Base-by-base conservation (phyloP, 106 monocot species). In the Ottelia alismoides region DNA sequence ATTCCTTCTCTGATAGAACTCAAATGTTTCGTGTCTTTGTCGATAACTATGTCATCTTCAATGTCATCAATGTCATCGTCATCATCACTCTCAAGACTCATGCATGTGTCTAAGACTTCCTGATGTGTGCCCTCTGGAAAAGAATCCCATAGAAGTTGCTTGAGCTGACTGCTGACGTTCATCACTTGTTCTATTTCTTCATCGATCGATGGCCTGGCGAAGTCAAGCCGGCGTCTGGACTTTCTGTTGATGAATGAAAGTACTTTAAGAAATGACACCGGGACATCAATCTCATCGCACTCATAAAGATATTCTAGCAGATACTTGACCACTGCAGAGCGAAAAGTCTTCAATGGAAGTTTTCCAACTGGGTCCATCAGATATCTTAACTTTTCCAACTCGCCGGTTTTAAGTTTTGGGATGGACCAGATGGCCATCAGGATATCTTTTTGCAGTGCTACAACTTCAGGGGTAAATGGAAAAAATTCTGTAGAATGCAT, bases 371-470 rank as follows among this genome's bases (percentile, higher is more conserved):
- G 76, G 65, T 69, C 68, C 30, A 89, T 2, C 27, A 71, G 22
- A 52, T 63, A n/a, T 27, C 68, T 73, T 64, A 96, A 67, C 21
- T 11, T 54, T 57, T 70, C 78, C 31, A 85, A 30, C 48, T 79
- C 61, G 28, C 40, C 21, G 46, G 28, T 17, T 54, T 55, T 67
- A 49, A 89, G 18, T 28, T 72, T 72, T 31, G 54, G 53, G 10
- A 96, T 52, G 25, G 69, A 76, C 84, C 81, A 79, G 70, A 96
- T 69, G 46, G 96, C 89, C 31, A 67, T 63, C 20, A 89, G 35
- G 27, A 96, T 72, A 21, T 72, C 70, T 46, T 72, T 72, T 32
- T 89, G 89, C 69, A 79, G 14, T 22, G 2, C 30, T 2, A 75
- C 25, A 53, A 45, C 45, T 53, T 85, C 66, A 18, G 56, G 62